Evolutionary conservation across 2,329 filamentous ascomycete genomes (phyloP), one percentile per base, ranked within the genome.

Genomic region (Fusarium torulosum): DNA sequence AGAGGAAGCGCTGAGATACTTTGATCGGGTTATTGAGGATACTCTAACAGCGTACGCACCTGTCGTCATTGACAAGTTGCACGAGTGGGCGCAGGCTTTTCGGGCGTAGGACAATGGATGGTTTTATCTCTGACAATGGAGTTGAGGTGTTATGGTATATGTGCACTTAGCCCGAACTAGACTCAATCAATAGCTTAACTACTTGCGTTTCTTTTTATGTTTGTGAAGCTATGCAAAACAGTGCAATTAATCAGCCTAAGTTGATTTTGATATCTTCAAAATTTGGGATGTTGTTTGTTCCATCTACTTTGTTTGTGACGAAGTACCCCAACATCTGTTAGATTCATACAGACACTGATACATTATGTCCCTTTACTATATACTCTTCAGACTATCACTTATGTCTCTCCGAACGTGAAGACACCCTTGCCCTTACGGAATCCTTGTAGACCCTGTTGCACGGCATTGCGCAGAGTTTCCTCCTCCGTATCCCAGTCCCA

Each of bases 21-120:
- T 98, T 77, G 94, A 96, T 72, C 88, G 91, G 65, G 85, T 98
- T 60, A 97, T 99, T 75, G 92, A 96, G 72, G 94, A 97, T 76
- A 95, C 93, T 66, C 85, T 96, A 66, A 94, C 92, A 77, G 94
- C 94, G 45, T 90, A 96, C 73, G 94, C 96, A 71, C 94, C 94
- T 1, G 93, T 97, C 6, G 91, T 98, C 38, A 97, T 99, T 82
- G 96, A 99, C 82, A 90, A 93, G 72, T 83, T 98, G 71, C 96
- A 99, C 81, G 94, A 95, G 72, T 89, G 97, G 81, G 92, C 97
- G 63, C 96, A 99, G 82, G 91, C 92, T 53, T 95, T 95, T 83
- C 87, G 92, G 77, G 90, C 90, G n/a, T 93, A 81, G 49, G 19
- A 33, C 38, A 21, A 14, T 53, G 19, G 20, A 31, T 23, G 35